phyloP scores from a whole-genome alignment of 179 eudicot species.

The Silene coronaria region DNA sequence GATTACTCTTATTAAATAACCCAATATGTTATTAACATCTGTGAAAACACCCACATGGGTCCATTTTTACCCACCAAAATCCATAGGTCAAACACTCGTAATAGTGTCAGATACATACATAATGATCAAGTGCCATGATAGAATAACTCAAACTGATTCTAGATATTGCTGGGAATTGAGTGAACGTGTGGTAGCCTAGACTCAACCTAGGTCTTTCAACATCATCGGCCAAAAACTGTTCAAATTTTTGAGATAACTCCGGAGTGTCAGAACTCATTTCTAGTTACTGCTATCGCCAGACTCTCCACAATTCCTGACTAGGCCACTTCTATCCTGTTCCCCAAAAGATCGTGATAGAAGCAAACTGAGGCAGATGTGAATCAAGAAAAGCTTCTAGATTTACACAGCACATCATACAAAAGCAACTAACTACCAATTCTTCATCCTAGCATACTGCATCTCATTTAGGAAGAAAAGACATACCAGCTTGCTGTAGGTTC shows the following conservation, averaged over 20 bases:
- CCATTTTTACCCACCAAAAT: background rate
- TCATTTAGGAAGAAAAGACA: background rate
- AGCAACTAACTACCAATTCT: no score
- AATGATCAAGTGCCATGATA: background rate
- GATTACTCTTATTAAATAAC: no score
- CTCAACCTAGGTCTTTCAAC: background rate
- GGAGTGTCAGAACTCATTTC: background rate
- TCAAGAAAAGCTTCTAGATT: background rate
- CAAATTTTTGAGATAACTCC: background rate
- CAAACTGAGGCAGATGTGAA: background rate
- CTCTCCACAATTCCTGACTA: background rate
- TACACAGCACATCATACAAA: background rate
- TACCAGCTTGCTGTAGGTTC: slow-evolving; percentile 56
- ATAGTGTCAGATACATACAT: background rate
- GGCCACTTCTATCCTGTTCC: background rate
- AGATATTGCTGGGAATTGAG: background rate
- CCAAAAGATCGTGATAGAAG: background rate
- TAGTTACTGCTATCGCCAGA: background rate
- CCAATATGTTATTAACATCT: background rate
- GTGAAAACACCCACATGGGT: background rate
- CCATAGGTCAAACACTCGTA: background rate
- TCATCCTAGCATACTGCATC: background rate
- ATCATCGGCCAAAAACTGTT: background rate
- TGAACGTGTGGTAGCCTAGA: background rate
- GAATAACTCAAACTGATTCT: background rate